Percentiles rank a stretch among this genome's conserved stretches.
Evolutionary conservation across 306 rosid genomes (phyloP).

Genomic region (Casuarina glauca): DNA sequence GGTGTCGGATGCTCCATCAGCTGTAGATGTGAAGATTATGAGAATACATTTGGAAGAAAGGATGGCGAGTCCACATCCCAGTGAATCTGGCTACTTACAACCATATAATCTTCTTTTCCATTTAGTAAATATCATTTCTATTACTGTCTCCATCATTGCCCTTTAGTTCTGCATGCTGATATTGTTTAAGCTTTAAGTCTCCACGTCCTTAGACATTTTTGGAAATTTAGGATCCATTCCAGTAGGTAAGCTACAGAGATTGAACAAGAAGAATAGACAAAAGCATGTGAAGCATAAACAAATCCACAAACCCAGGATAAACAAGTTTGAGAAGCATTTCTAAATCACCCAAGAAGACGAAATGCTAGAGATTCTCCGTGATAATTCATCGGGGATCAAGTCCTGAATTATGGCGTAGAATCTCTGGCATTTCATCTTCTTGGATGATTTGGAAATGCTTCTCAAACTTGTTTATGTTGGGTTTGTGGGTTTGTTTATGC

Average conservation of each 20-base stretch:
- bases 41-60: constrained; percentile 76
- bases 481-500: constrained; percentile 43
- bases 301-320: constrained; percentile 46
- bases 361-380: constrained; percentile 56
- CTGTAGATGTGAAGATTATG: constrained; percentile 89
- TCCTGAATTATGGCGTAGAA: constrained; percentile 50
- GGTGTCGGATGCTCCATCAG: constrained; percentile 84
- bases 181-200: not conserved
- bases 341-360: constrained; percentile 53
- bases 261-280: constrained; percentile 71
- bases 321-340: constrained; percentile 45
- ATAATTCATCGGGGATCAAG: constrained; percentile 54
- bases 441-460: constrained; percentile 36
- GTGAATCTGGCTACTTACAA: not conserved
- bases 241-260: constrained; percentile 38
- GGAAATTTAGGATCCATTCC: constrained; percentile 51
- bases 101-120: not conserved
- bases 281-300: constrained; percentile 47
- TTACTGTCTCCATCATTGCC: not conserved
- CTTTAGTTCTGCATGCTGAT: not conserved
- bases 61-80: constrained; percentile 57
- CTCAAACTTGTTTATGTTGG: constrained; percentile 48
- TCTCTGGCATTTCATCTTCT: constrained; percentile 67
- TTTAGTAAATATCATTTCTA: not conserved
- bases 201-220: constrained; percentile 10